phyloP scores from a whole-genome alignment of 1,284 basidiomycete species.

The Trametes sp. region DNA sequence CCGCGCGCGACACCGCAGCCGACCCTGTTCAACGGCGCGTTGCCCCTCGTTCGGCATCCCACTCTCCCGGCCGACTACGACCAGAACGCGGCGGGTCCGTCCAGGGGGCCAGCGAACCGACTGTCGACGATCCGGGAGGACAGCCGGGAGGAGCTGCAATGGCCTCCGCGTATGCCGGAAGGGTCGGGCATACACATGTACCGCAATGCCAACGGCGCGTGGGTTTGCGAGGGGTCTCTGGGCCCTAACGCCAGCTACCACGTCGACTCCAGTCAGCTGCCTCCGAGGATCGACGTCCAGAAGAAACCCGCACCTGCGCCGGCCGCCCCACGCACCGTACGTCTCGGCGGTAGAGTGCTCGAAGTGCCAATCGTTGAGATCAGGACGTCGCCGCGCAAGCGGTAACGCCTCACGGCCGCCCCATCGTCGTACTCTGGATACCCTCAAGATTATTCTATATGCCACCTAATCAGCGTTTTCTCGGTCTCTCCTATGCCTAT shows the following conservation, averaged over 20 bases:
- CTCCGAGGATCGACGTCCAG: constrained; percentile 9
- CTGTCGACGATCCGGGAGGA: constrained; percentile 21
- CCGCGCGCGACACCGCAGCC: constrained; percentile 17
- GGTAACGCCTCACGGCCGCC: neutral
- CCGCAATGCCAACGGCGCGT: constrained; percentile 7
- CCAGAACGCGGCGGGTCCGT: neutral
- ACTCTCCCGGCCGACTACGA: constrained; percentile 13
- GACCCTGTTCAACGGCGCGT: constrained; percentile 12
- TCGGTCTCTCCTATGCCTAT: constrained; percentile 12
- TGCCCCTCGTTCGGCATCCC: constrained; percentile 23
- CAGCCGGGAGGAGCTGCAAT: neutral
- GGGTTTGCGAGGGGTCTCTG: constrained; percentile 26
- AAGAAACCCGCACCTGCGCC: neutral
- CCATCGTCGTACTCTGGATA: neutral
- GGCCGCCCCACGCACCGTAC: neutral
- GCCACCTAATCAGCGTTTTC: neutral
- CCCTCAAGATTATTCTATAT: neutral
- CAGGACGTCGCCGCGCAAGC: neutral
- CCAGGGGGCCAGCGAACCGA: neutral
- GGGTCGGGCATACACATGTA: constrained; percentile 14
- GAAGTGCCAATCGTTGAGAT: constrained; percentile 16
- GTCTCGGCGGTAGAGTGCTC: neutral
- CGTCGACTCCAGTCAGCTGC: constrained; percentile 5
- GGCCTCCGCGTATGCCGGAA: neutral
- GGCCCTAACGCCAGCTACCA: constrained; percentile 18